Conservation (phyloP, 495 filamentous ascomycete genomes). For the Aspergillus taichungensis region DNA sequence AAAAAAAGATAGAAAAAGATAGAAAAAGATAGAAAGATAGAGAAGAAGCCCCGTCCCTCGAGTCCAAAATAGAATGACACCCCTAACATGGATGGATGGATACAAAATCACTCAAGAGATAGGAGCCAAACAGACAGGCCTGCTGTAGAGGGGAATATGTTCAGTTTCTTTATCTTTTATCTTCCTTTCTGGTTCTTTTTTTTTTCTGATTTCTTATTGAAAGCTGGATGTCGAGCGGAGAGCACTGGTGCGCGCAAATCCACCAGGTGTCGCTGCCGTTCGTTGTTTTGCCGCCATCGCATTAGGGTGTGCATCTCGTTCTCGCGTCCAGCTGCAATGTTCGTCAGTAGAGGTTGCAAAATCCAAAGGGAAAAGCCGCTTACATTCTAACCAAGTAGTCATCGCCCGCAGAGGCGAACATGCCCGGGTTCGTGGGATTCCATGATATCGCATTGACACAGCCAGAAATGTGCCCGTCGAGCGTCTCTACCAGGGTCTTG, state of each 20-base stretch:
- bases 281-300: slow-evolving; percentile 16
- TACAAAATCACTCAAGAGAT: slow-evolving; percentile 1
- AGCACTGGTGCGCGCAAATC: slow-evolving; percentile 33
- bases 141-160: no score
- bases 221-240: slow-evolving; percentile 34
- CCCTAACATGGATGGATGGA: background rate
- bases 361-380: slow-evolving; percentile 2
- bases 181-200: background rate
- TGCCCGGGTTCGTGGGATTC: slow-evolving; percentile 72
- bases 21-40: background rate
- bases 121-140: no score
- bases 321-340: slow-evolving; percentile 31
- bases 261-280: slow-evolving; percentile 20
- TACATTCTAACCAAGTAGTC: slow-evolving; percentile 83
- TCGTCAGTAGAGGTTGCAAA: slow-evolving; percentile 13
- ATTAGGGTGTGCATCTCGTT: slow-evolving; percentile 17
- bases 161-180: no score
- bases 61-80: slow-evolving; percentile 17
- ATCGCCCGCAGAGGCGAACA: slow-evolving; percentile 91
- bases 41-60: slow-evolving; percentile 1
- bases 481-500: slow-evolving; percentile 60
- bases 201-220: slow-evolving; percentile 6
- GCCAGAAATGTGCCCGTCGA: slow-evolving; percentile 64
- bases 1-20: slow-evolving; percentile 1
- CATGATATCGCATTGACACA: slow-evolving; percentile 87